These are phyloP conservation scores for Calamus simplicifolius DNA, from an alignment of 176 grass and related monocot species.

Conservation along the genomic window DNA sequence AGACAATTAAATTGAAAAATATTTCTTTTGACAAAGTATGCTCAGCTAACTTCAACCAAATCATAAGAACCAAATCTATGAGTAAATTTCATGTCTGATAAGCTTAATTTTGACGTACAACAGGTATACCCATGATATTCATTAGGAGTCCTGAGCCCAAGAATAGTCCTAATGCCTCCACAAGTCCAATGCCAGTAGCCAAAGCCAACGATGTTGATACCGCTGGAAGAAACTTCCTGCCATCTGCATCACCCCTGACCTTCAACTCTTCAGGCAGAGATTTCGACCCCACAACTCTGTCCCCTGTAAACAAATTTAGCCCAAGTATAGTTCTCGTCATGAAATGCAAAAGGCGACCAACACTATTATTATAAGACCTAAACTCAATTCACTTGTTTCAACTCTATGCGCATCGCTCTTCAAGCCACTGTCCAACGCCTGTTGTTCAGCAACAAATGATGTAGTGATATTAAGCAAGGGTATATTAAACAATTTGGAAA, in stretches of 20 bases:
- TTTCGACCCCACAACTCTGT: not conserved
- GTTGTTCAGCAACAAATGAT: slow-evolving; percentile 88
- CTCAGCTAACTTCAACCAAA: not conserved
- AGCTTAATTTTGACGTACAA: slow-evolving; percentile 55
- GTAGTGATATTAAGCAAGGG: slow-evolving; percentile 89
- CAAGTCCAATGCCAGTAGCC: slow-evolving; percentile 62
- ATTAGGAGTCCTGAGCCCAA: slow-evolving; percentile 57
- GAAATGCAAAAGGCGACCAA: too few relatives aligned
- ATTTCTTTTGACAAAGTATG: too few relatives aligned
- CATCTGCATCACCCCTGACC: not conserved
- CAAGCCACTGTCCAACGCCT: slow-evolving; percentile 27
- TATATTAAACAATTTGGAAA: slow-evolving; percentile 84
- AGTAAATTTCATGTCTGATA: too few relatives aligned
- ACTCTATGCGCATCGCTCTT: not conserved
- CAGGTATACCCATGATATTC: slow-evolving; percentile 65
- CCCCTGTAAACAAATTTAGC: slow-evolving; percentile 33
- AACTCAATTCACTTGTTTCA: not conserved
- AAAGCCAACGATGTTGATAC: slow-evolving; percentile 77
- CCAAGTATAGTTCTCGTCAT: slow-evolving; percentile 1
- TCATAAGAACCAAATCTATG: too few relatives aligned
- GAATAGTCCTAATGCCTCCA: slow-evolving; percentile 44
- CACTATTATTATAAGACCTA: not conserved
- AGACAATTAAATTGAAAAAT: too few relatives aligned
- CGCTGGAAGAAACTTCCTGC: slow-evolving; percentile 65
- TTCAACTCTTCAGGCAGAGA: too few relatives aligned